Evolutionary conservation across 441 rosid genomes (phyloP).

Genomic region (Hypseocharis bilobata): DNA sequence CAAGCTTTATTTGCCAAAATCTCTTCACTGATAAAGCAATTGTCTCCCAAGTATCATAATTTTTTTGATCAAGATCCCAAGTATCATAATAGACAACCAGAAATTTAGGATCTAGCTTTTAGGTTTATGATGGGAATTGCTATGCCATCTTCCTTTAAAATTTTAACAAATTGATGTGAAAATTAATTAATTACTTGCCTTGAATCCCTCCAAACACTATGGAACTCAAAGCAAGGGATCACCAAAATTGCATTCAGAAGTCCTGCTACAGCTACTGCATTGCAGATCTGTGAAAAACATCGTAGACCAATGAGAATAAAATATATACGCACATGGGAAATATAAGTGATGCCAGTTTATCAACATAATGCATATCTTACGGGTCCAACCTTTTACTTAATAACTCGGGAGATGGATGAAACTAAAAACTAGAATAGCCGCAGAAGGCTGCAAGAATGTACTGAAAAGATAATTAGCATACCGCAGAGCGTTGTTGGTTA

Average conservation of each 20-base stretch:
- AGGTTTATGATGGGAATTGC: slow-evolving; percentile 7
- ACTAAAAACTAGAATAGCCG: background rate
- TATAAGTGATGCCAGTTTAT: background rate
- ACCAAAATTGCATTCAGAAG: slow-evolving; percentile 70
- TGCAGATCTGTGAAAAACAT: slow-evolving; percentile 54
- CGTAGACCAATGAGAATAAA: slow-evolving; percentile 6
- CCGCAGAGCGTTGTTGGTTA: slow-evolving; percentile 93
- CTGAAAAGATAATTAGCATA: slow-evolving; percentile 24
- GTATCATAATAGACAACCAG: too few species aligned
- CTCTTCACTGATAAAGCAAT: too few species aligned
- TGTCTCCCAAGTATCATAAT: too few species aligned
- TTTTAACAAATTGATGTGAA: background rate
- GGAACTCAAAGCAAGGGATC: slow-evolving; percentile 68
- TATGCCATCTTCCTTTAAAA: slow-evolving; percentile 1
- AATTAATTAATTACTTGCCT: slow-evolving; percentile 36
- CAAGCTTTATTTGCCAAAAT: too few species aligned
- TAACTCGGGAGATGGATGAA: background rate
- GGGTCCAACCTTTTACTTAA: background rate
- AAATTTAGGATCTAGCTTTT: background rate
- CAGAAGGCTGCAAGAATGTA: background rate
- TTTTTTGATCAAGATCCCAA: too few species aligned
- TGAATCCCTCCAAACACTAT: slow-evolving; percentile 79
- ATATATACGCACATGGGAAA: background rate
- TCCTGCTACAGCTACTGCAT: slow-evolving; percentile 93
- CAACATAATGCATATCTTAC: slow-evolving; percentile 1